Evolutionary conservation across 2,329 filamentous ascomycete genomes (phyloP).

Genomic region (Juglanconis juglandina): DNA sequence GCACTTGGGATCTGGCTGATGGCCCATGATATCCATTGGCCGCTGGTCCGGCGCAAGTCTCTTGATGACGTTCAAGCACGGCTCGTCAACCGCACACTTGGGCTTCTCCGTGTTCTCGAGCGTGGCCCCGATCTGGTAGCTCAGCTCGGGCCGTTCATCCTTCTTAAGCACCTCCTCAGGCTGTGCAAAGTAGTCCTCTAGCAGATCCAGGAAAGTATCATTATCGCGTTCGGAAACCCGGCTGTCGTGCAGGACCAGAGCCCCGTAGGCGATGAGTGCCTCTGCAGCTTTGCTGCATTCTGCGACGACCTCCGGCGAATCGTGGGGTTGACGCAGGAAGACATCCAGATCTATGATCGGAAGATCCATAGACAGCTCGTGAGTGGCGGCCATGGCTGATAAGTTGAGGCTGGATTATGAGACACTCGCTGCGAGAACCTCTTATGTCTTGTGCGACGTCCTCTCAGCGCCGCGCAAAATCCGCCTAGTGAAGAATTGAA

Average conservation of each 20-base stretch:
- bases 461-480: no score
- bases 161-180: conserved; percentile 40
- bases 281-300: conserved; percentile 54
- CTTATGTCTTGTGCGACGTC: not conserved
- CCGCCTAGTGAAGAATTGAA: not conserved
- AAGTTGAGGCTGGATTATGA: not conserved
- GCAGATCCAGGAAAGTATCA: conserved; percentile 54
- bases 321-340: conserved; percentile 44
- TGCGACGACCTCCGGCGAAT: conserved; percentile 41
- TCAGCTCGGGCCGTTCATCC: conserved; percentile 56
- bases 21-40: conserved; percentile 54
- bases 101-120: conserved; percentile 62
- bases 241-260: conserved; percentile 57
- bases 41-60: conserved; percentile 52
- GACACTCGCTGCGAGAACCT: not conserved
- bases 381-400: conserved; percentile 21
- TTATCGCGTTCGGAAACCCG: conserved; percentile 56
- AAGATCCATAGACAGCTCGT: conserved; percentile 48
- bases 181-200: conserved; percentile 65
- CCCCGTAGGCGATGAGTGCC: conserved; percentile 58
- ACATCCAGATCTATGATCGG: conserved; percentile 58
- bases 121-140: conserved; percentile 60
- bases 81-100: conserved; percentile 60
- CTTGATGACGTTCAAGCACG: conserved; percentile 54
- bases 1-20: conserved; percentile 59